phyloP scores from a whole-genome alignment of 768 basidiomycete species.

The Vararia minispora region DNA sequence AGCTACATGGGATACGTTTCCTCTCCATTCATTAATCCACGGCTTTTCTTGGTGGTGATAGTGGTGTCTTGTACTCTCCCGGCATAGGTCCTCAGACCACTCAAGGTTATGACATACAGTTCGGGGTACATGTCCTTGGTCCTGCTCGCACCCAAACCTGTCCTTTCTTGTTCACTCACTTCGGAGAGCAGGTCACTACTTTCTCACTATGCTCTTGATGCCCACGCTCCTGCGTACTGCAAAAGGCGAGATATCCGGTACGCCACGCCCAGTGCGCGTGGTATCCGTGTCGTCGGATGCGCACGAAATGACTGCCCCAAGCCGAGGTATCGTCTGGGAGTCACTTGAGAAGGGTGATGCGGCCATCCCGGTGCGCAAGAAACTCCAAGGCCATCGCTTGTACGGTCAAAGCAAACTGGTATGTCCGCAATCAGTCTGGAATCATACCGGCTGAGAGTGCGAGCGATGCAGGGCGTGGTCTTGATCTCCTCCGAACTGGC shows the following conservation, averaged over 20 bases:
- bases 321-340: conserved; percentile 15
- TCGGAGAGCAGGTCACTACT: conserved; percentile 20
- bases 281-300: conserved; percentile 17
- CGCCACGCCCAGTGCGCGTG: conserved; percentile 20
- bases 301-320: conserved; percentile 16
- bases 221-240: conserved; percentile 22
- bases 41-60: conserved; percentile 6
- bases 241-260: conserved; percentile 16
- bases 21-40: neutral
- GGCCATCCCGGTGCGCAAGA: conserved; percentile 3
- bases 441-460: neutral
- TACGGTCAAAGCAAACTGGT: conserved; percentile 14
- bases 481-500: conserved; percentile 32
- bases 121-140: conserved; percentile 24
- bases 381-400: conserved; percentile 3
- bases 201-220: conserved; percentile 23
- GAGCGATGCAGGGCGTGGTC: conserved; percentile 27
- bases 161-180: neutral
- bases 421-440: neutral
- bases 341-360: conserved; percentile 3
- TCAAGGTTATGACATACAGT: conserved; percentile 25
- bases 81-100: conserved; percentile 18
- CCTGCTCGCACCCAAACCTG: no score
- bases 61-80: conserved; percentile 24
- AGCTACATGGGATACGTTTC: neutral